Percentiles rank a stretch among this genome's conserved stretches.
phyloP scores from a whole-genome alignment of 768 basidiomycete species.

The Albatrellus ellisii region DNA sequence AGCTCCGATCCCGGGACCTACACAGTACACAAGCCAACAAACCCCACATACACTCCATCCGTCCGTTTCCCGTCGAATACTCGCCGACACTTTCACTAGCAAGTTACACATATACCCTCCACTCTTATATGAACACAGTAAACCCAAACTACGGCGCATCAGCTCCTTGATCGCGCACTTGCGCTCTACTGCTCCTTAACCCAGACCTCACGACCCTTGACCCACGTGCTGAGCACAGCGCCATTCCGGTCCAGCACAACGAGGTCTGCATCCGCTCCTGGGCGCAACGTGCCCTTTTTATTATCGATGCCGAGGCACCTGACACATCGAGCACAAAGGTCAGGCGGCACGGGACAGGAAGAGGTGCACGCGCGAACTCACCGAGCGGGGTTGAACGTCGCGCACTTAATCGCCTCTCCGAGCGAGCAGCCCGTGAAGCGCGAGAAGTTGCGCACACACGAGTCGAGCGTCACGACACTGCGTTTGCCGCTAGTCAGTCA shows the following conservation, averaged over 20 bases:
- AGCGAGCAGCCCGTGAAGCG: conserved; percentile 76
- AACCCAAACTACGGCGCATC: no score
- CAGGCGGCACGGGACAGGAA: not conserved
- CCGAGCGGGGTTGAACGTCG: conserved; percentile 77
- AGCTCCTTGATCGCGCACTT: no score
- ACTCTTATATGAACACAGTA: no score
- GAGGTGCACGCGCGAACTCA: conserved; percentile 23
- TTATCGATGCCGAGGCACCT: conserved; percentile 71
- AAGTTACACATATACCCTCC: no score
- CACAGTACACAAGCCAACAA: no score
- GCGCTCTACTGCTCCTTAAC: conserved; percentile 15
- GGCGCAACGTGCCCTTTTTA: conserved; percentile 66
- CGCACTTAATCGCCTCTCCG: conserved; percentile 75
- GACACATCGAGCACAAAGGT: not conserved
- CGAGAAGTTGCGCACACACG: conserved; percentile 76
- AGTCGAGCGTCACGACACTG: conserved; percentile 73
- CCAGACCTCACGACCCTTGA: conserved; percentile 68
- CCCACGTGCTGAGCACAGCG: conserved; percentile 59
- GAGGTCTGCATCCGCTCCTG: conserved; percentile 82
- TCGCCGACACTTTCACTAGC: no score
- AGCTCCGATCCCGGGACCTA: no score
- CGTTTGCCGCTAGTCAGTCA: not conserved
- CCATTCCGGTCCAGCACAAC: conserved; percentile 62
- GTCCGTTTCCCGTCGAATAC: no score
- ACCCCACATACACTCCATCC: no score